Percentiles rank a stretch among this genome's conserved stretches.
Evolutionary conservation across 108 stramenopile genomes (phyloP).

Genomic region (Skeletonema menzelii): DNA sequence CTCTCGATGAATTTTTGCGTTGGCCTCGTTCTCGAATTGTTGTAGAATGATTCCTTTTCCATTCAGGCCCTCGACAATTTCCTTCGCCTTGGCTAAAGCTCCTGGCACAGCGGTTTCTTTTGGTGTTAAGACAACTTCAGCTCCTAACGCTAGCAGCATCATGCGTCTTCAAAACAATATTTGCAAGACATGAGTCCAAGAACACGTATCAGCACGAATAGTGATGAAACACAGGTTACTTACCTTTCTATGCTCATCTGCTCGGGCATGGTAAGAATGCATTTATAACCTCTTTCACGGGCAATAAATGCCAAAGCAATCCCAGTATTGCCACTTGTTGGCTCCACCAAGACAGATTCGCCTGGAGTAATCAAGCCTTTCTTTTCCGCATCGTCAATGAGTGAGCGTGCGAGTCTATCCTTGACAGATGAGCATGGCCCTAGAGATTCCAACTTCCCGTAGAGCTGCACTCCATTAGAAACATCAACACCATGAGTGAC

Average conservation of each 20-base stretch:
- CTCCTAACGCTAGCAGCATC: conserved; percentile 66
- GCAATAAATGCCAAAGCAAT: conserved; percentile 91
- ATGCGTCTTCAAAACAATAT: conserved; percentile 26
- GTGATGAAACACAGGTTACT: no score
- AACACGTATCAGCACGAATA: no score
- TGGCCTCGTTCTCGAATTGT: conserved; percentile 81
- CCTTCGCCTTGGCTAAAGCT: conserved; percentile 73
- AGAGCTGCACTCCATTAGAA: conserved; percentile 45
- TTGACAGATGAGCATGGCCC: conserved; percentile 78
- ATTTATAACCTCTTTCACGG: conserved; percentile 79
- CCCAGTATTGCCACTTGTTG: conserved; percentile 92
- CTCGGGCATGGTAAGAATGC: conserved; percentile 93
- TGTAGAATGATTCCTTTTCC: conserved; percentile 65
- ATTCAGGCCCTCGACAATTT: conserved; percentile 53
- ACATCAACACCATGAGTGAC: conserved; percentile 42
- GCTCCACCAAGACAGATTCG: conserved; percentile 70
- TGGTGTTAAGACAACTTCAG: conserved; percentile 73
- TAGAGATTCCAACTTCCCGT: conserved; percentile 64
- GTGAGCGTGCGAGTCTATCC: conserved; percentile 71
- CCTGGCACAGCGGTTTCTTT: conserved; percentile 72
- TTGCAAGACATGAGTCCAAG: no score
- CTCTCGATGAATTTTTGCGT: conserved; percentile 72
- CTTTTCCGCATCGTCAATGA: conserved; percentile 78
- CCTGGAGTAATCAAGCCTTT: conserved; percentile 70
- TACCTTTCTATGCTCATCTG: conserved; percentile 70